Evolutionary conservation across 495 filamentous ascomycete genomes (phyloP).

Genomic region (Penicillium diatomitis): DNA sequence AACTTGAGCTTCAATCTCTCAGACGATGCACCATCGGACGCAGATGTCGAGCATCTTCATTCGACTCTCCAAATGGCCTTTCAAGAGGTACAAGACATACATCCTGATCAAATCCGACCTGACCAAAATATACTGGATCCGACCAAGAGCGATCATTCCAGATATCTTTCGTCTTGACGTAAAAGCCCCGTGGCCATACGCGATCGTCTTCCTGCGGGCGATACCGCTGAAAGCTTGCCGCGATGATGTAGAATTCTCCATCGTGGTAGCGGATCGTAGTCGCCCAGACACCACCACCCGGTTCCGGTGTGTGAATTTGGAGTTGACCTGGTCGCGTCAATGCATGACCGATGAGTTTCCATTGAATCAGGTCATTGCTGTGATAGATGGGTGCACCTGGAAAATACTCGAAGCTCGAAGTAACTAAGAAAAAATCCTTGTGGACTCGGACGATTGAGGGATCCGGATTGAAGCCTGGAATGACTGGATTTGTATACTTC

Average conservation of each 20-base stretch:
- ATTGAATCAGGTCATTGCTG: slow-evolving; percentile 36
- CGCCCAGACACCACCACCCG: slow-evolving; percentile 40
- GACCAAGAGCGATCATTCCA: slow-evolving; percentile 40
- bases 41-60: too few relatives aligned
- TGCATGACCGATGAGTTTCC: slow-evolving; percentile 45
- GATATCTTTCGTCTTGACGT: slow-evolving; percentile 37
- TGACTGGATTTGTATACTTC: slow-evolving; percentile 7
- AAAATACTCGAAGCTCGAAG: slow-evolving; percentile 41
- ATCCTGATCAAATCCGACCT: slow-evolving; percentile 39
- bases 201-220: slow-evolving; percentile 34
- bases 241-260: slow-evolving; percentile 31
- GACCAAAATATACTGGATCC: slow-evolving; percentile 41
- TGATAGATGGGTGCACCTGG: slow-evolving; percentile 40
- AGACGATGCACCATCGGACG: too few relatives aligned
- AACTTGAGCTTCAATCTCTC: background rate
- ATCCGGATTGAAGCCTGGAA: slow-evolving; percentile 6
- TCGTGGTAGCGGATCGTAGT: slow-evolving; percentile 33
- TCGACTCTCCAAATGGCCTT: too few relatives aligned
- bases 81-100: slow-evolving; percentile 13
- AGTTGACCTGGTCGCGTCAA: slow-evolving; percentile 49
- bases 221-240: slow-evolving; percentile 33
- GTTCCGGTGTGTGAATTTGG: slow-evolving; percentile 49
- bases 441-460: slow-evolving; percentile 26
- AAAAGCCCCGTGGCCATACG: slow-evolving; percentile 39
- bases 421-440: slow-evolving; percentile 34